These are phyloP conservation scores for Trametes sp. DNA, from an alignment of 1,284 basidiomycete species.

Conservation along the genomic window DNA sequence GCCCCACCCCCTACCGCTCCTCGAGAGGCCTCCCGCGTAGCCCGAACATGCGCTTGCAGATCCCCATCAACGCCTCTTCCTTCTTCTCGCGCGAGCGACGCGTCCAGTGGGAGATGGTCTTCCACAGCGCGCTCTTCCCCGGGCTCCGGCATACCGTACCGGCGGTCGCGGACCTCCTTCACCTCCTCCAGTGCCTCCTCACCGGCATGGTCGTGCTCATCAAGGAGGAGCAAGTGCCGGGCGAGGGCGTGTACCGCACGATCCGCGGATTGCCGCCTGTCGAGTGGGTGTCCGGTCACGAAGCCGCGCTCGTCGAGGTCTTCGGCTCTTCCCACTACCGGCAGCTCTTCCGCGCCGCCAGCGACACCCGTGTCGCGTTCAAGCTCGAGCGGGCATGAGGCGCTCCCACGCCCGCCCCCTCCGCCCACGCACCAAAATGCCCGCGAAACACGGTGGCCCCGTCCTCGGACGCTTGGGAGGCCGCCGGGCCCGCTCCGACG, in stretches of 20 bases:
- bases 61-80: constrained; percentile 78
- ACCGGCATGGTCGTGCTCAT: constrained; percentile 81
- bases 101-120: constrained; percentile 88
- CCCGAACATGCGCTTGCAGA: constrained; percentile 72
- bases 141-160: constrained; percentile 78
- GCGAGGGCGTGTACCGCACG: constrained; percentile 70
- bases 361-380: constrained; percentile 72
- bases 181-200: constrained; percentile 80
- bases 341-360: constrained; percentile 73
- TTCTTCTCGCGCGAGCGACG: constrained; percentile 84
- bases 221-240: constrained; percentile 72
- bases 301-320: constrained; percentile 68
- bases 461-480: constrained; percentile 29
- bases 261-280: constrained; percentile 78
- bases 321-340: constrained; percentile 76
- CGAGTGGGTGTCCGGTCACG: constrained; percentile 76
- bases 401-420: constrained; percentile 28
- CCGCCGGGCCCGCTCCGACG: constrained; percentile 24
- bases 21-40: constrained; percentile 76
- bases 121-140: constrained; percentile 83
- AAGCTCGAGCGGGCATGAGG: constrained; percentile 60
- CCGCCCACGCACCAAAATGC: constrained; percentile 26
- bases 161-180: constrained; percentile 78
- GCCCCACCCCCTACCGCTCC: constrained; percentile 77
- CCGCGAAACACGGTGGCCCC: constrained; percentile 25